A percentile compares a stretch with the other conserved stretches of the same genome.
Conservation (phyloP, 1,284 basidiomycete genomes). For the Wolfiporia cocos region DNA sequence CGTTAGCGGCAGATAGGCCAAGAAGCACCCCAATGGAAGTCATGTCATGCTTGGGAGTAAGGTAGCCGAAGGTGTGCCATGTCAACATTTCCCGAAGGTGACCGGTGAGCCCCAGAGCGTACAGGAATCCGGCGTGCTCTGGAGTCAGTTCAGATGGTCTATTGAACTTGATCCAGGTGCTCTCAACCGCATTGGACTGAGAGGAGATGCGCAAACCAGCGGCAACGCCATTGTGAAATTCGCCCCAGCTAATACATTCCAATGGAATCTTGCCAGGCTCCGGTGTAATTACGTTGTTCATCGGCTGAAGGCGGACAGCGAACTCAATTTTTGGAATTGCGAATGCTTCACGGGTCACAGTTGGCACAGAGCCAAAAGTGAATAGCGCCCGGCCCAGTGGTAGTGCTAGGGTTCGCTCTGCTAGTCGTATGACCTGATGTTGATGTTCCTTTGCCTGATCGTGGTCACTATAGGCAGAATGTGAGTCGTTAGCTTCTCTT, state of each 20-base stretch:
- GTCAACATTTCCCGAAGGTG: slow-evolving; percentile 86
- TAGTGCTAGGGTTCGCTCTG: slow-evolving; percentile 80
- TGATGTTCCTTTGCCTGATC: slow-evolving; percentile 81
- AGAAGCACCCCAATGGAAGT: slow-evolving; percentile 92
- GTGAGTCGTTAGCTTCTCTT: not conserved
- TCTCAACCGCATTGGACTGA: slow-evolving; percentile 74
- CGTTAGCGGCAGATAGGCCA: slow-evolving; percentile 86
- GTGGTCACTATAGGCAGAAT: slow-evolving; percentile 50
- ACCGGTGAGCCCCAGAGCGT: slow-evolving; percentile 88
- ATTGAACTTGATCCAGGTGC: slow-evolving; percentile 93
- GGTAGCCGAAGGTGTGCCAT: slow-evolving; percentile 87
- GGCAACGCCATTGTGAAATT: slow-evolving; percentile 97
- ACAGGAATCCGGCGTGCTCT: slow-evolving; percentile 92
- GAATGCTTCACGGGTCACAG: slow-evolving; percentile 72
- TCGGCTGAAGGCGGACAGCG: slow-evolving; percentile 65
- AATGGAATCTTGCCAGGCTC: slow-evolving; percentile 59
- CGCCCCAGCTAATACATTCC: slow-evolving; percentile 85
- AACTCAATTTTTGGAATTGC: slow-evolving; percentile 79
- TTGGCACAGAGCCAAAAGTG: slow-evolving; percentile 72
- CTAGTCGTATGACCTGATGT: slow-evolving; percentile 68
- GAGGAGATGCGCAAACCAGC: slow-evolving; percentile 82
- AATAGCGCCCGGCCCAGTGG: slow-evolving; percentile 87
- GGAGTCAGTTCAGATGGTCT: slow-evolving; percentile 82
- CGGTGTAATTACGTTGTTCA: slow-evolving; percentile 56
- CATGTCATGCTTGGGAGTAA: slow-evolving; percentile 92